These are phyloP conservation scores for Aspergillus unguis DNA, from an alignment of 2,329 filamentous ascomycete genomes.

Conservation along the genomic window DNA sequence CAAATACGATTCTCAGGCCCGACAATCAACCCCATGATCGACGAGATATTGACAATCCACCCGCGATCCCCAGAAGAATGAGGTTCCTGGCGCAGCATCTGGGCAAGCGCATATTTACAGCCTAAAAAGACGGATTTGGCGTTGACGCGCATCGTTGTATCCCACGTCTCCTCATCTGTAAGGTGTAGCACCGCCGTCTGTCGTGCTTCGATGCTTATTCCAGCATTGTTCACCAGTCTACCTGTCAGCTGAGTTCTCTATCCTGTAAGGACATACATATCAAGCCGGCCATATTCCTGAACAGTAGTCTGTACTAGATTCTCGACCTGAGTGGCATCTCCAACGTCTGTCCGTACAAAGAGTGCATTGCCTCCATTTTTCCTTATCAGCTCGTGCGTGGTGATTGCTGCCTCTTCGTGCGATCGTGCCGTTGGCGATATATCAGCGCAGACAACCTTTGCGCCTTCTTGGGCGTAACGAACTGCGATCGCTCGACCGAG, in stretches of 20 bases:
- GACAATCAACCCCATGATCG: conserved; percentile 30
- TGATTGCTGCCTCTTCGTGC: conserved; percentile 22
- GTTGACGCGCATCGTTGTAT: conserved; percentile 40
- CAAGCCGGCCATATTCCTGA: conserved; percentile 38
- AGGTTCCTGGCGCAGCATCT: conserved; percentile 41
- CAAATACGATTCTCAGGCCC: conserved; percentile 21
- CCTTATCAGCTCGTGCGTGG: conserved; percentile 42
- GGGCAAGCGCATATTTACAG: conserved; percentile 39
- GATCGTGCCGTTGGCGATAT: conserved; percentile 23
- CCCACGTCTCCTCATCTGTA: conserved; percentile 46
- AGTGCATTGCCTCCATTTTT: conserved; percentile 35
- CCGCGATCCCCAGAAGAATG: conserved; percentile 32
- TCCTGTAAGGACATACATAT: conserved; percentile 37
- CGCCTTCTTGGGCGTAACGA: conserved; percentile 42
- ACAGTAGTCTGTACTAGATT: conserved; percentile 36
- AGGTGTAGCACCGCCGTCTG: conserved; percentile 44
- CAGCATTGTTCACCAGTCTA: conserved; percentile 51
- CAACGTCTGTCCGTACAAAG: conserved; percentile 47
- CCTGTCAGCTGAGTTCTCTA: neutral
- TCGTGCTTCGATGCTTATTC: conserved; percentile 43
- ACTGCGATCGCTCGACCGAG: conserved; percentile 48
- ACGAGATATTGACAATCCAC: conserved; percentile 37
- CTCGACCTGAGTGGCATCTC: conserved; percentile 35
- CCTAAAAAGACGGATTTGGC: conserved; percentile 41
- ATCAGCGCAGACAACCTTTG: conserved; percentile 45